Base-by-base conservation (phyloP, 2,329 filamentous ascomycete species). In the Cytospora schulzeri region DNA sequence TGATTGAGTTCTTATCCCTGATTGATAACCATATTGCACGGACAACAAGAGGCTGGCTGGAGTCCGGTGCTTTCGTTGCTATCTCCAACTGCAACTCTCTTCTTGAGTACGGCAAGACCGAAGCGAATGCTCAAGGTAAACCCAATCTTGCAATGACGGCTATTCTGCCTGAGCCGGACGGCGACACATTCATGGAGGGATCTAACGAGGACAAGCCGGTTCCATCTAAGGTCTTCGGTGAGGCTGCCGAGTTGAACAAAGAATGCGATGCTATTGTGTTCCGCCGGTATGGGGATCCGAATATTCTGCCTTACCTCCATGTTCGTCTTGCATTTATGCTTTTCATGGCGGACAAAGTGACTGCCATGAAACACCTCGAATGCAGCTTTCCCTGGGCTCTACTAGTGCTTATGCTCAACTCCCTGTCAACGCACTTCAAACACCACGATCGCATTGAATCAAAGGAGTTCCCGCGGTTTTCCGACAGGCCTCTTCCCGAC, bases 251-350 rank as follows among this genome's bases (percentile, higher is more conserved):
- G 0, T 76, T 88, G 41, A 76, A 77, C 1, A 75, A 77, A 38
- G 71, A 76, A 2, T 84, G 80, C 0, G 79, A 83, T 48, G 68
- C 74, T 3, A 72, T 85, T 1, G 79, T 84, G 1, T 77, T 88
- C 9, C 73, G 75, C 2, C 79, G 86, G 0, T 78, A 81, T 31
- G 83, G 81, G 0, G 87, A 90, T 53, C 76, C 80, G 3, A 87
- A 88, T 66, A 82, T 86, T 3, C 76, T 90, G 1, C 82, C 88
- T 0, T 90, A 86, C 70, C 70, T 90, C 0, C 88, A 91, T 68
- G 81, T 86, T 0, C 81, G 83, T 5, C 76, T 92, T 29, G 82
- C 85, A 0, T 91, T 90, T 69, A 71, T 91, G 9, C 70, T 75
- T 2, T 77, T 81, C 29, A 72, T 87, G 55, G 75, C 77, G 1